Percentiles rank a stretch among this genome's conserved stretches.
These are phyloP conservation scores for Viola pubescens DNA, from an alignment of 441 rosid species.

Conservation along the genomic window DNA sequence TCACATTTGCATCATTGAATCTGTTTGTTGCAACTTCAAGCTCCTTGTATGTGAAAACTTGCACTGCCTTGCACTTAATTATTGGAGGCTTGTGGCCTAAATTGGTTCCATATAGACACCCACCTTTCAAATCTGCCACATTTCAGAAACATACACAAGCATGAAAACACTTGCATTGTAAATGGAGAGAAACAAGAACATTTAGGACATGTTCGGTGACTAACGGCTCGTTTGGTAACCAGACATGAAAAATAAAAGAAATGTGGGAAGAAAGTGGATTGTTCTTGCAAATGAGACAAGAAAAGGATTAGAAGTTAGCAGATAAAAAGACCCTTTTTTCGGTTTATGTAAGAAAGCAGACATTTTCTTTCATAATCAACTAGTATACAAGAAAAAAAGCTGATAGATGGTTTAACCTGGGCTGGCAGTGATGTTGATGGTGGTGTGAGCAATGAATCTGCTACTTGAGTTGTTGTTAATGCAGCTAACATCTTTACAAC, in stretches of 20 bases:
- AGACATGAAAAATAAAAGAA: no score
- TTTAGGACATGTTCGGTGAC: no score
- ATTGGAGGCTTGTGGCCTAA: conserved; percentile 18
- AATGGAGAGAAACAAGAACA: no score
- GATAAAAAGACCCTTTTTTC: no score
- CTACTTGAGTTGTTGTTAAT: conserved; percentile 17
- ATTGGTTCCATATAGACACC: conserved; percentile 49
- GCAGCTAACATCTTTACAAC: conserved; percentile 26
- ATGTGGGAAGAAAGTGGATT: background rate
- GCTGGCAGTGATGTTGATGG: conserved; percentile 41
- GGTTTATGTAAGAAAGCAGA: no score
- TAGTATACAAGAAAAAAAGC: background rate
- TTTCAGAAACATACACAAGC: conserved; percentile 10
- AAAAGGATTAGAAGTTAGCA: background rate
- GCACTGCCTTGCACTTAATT: conserved; percentile 36
- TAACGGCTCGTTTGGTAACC: no score
- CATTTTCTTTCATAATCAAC: background rate
- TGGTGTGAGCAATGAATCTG: conserved; percentile 32
- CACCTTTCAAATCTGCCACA: conserved; percentile 51
- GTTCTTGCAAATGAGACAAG: background rate
- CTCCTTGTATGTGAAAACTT: conserved; percentile 83
- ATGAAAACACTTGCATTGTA: background rate
- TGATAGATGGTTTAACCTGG: conserved; percentile 46
- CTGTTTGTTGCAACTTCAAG: conserved; percentile 55
- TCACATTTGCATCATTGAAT: conserved; percentile 53